Conservation (phyloP, 2,329 filamentous ascomycete species). For the Fusarium nurragi region DNA sequence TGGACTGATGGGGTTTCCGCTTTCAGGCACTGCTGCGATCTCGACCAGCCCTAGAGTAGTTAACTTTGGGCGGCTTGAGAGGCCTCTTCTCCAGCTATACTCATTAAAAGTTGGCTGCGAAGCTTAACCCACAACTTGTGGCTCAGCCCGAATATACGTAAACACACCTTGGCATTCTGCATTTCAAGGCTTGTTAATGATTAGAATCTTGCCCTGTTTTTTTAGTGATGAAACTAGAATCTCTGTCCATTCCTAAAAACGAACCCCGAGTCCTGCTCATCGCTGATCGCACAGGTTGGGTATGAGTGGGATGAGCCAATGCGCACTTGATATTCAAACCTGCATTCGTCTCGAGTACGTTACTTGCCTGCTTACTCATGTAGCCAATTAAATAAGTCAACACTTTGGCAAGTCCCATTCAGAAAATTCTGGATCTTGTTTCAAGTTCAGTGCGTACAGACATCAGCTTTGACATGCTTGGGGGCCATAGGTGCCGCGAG, state of each 20-base stretch:
- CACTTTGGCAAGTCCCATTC: too few species aligned
- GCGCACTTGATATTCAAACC: not conserved
- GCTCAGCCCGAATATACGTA: constrained; percentile 16
- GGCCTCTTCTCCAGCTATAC: constrained; percentile 20
- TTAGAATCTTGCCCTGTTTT: not conserved
- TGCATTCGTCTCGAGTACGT: not conserved
- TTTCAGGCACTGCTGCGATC: constrained; percentile 13
- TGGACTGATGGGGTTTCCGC: constrained; percentile 21
- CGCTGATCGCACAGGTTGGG: not conserved
- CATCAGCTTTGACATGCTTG: too few species aligned
- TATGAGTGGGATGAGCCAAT: not conserved
- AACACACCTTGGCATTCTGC: constrained; percentile 9
- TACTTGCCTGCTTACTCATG: too few species aligned
- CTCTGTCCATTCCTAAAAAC: not conserved
- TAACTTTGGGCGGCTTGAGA: constrained; percentile 16
- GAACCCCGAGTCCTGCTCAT: not conserved
- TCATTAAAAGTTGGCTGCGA: constrained; percentile 2
- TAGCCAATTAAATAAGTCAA: too few species aligned
- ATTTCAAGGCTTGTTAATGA: not conserved
- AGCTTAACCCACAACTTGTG: constrained; percentile 19
- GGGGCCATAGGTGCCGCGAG: too few species aligned
- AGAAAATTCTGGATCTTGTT: not conserved
- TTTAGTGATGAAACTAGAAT: not conserved
- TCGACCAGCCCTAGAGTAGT: not conserved
- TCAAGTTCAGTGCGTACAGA: not conserved